Evolutionary conservation across 1,139 yeast genomes (phyloP), one percentile per base, ranked within the genome.

Genomic region (Sugiyamaella sp.): DNA sequence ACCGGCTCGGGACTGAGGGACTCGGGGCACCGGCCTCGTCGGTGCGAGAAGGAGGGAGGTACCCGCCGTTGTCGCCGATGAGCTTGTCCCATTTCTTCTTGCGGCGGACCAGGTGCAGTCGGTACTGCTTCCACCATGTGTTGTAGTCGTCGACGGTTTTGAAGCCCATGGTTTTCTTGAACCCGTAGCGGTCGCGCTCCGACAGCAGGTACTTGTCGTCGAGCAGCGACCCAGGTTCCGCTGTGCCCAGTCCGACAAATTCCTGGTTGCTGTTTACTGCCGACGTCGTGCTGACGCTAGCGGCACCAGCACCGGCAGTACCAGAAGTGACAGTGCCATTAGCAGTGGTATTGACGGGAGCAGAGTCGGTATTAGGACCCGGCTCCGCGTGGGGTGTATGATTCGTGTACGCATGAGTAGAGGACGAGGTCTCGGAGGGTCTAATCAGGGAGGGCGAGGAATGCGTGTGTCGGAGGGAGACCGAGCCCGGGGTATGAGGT

Each of bases 161-260:
- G 58, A 72, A 80, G 41, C 74, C 71, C 14, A 82, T 79, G 25
- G 77, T 78, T 66, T 89, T 90, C 61, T 81, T 84, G 72, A 91
- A 91, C 1, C 98, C 98, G 66, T 91, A 91, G 46, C 91, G 72
- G 68, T 91, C 98, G 53, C 82, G 76, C 24, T 53, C 56, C 2
- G 56, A 53, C 2, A 9, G 14, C 2, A 45, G 33, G 20, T 40
- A 27, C 24, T 41, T 24, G n/a, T 52, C 32, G 10, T 53, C 39
- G 24, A 49, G 37, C 10, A 44, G 32, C 8, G 35, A 29, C 14
- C 29, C 29, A 6, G 29, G 29, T 10, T 12, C 47, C 27, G 4
- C 3, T 2, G 20, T 12, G 22, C 39, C 17, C 27, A 43, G n/a
- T 25, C 16, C 17, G 37, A 17, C 5, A 4, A 6, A 19, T 33